These are phyloP conservation scores for Manihot esculenta DNA, from an alignment of 441 rosid genomes.

Conservation along the genomic window DNA sequence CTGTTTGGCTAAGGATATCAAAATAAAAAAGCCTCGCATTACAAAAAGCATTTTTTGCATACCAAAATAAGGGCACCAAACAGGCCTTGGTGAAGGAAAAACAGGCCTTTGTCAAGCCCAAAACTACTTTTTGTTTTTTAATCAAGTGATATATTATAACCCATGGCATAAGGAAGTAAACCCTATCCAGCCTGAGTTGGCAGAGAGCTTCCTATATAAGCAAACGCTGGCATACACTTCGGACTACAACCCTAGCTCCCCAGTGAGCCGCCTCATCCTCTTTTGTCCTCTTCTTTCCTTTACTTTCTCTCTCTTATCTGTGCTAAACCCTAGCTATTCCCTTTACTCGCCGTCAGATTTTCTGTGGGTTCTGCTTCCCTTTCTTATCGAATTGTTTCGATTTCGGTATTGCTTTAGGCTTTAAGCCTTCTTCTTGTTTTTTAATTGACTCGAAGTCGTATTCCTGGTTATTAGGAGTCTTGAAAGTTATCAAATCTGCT, in stretches of 20 bases:
- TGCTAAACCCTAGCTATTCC: conserved; percentile 33
- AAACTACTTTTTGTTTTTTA: not conserved
- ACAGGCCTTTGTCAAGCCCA: conserved; percentile 6
- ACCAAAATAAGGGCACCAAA: no score
- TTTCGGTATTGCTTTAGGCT: not conserved
- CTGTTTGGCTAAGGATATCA: no score
- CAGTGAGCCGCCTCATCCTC: conserved; percentile 11
- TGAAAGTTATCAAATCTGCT: not conserved
- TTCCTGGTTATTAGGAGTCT: not conserved
- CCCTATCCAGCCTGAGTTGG: not conserved
- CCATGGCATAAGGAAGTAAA: not conserved
- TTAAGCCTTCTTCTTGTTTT: not conserved
- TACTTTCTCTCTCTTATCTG: conserved; percentile 7
- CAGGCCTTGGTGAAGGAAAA: no score
- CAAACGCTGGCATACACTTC: conserved; percentile 7
- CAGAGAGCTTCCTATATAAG: conserved; percentile 18
- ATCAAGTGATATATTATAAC: no score
- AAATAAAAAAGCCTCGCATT: no score
- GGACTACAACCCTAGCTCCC: conserved; percentile 27
- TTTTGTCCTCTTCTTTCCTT: not conserved
- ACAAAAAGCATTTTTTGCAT: no score
- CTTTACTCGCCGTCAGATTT: not conserved
- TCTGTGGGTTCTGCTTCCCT: conserved; percentile 9
- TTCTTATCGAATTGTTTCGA: not conserved
- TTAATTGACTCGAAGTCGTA: not conserved